A percentile compares a stretch with the other conserved stretches of the same genome.
Conservation (phyloP, 306 rosid species). For the Casuarina equisetifolia region DNA sequence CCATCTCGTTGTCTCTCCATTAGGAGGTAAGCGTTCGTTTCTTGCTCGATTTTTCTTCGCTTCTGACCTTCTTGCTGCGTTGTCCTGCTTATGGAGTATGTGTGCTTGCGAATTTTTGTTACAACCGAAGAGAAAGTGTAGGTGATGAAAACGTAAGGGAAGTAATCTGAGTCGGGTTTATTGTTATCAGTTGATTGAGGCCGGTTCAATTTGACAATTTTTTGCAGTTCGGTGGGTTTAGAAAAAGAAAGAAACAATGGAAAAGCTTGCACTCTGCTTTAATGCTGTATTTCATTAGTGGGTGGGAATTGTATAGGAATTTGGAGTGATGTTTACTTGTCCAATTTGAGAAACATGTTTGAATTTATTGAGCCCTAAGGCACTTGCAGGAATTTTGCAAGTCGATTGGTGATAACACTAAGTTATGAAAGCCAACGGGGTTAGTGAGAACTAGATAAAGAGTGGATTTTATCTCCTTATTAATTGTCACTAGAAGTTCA, state of each 20-base stretch:
- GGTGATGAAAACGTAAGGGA: background rate
- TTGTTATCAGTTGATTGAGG: background rate
- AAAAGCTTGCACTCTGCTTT: background rate
- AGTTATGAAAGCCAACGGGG: background rate
- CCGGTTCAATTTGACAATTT: background rate
- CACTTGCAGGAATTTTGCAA: background rate
- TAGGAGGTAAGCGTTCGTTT: constrained; percentile 5
- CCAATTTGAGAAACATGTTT: background rate
- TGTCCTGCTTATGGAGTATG: background rate
- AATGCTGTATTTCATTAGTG: background rate
- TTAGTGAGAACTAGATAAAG: background rate
- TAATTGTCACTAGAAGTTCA: background rate
- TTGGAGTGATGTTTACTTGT: background rate
- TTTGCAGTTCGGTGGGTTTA: background rate
- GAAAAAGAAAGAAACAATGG: no score
- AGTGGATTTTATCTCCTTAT: background rate
- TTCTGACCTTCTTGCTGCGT: background rate
- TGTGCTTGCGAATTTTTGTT: background rate
- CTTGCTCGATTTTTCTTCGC: background rate
- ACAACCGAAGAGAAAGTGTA: background rate
- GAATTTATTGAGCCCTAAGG: background rate
- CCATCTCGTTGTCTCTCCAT: background rate
- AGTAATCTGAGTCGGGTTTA: background rate
- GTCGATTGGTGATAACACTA: background rate
- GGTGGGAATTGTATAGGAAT: background rate